Base-by-base conservation (phyloP, 106 monocot genomes). In the Dendrobium chrysotoxum region DNA sequence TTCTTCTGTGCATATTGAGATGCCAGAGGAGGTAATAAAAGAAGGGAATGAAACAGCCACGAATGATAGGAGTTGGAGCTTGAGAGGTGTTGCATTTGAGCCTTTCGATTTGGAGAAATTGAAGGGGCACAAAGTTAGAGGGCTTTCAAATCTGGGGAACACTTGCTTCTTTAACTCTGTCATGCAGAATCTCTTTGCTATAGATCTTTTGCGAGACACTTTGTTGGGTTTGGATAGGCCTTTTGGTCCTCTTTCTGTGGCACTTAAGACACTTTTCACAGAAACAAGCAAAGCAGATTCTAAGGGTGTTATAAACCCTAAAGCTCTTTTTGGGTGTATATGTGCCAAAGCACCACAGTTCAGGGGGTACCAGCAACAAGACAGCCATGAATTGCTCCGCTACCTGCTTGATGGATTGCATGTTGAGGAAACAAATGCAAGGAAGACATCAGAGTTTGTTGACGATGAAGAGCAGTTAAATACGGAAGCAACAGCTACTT, bases 311-410 rank as follows among this genome's bases (percentile, higher is more conserved):
- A 47, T 98, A 26, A 89, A 80, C 46, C 92, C 91, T 0, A 88
- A 79, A 45, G 82, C 76, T 57, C 86, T 98, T 77, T 94, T 98
- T 46, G 84, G 86, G 13, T 85, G 86, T 71, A 86, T 92, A 38
- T 89, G 92, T 78, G 76, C 81, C 0, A 91, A 89, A 75, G 92
- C 90, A 10, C 85, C 92, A 0, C 92, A 94, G 70, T 94, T 94
- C 75, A 85, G 86, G 39, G 92, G 94, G 2, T 94, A 89, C 44
- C 87, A 92, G 41, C 90, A 94, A 46, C 97, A 98, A 64, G 97
- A 98, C 75, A 94, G 97, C 84, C 94, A 98, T 55, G 97, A 98
- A 81, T 81, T 94, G 81, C 92, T 98, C 16, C 83, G 86, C 0
- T 92, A 75, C 78, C 80, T 98, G 79, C 94, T 94, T 45, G 90